Conservation (phyloP, 305 asterid species). For the Ruellia speciosa region DNA sequence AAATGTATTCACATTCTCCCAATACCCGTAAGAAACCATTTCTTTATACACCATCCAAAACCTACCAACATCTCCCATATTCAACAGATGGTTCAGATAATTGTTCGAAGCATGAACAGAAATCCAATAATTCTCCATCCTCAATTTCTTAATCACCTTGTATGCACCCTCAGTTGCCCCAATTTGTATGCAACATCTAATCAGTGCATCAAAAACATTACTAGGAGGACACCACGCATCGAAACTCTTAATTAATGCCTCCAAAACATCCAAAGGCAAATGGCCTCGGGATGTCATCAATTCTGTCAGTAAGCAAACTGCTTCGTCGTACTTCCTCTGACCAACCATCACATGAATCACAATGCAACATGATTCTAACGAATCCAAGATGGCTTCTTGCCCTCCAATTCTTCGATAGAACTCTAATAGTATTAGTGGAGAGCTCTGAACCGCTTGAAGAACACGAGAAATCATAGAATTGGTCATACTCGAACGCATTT, state of each 20-base stretch:
- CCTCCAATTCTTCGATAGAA: conserved; percentile 40
- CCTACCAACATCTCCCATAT: conserved; percentile 35
- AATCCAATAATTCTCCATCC: conserved; percentile 25
- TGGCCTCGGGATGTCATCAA: conserved; percentile 47
- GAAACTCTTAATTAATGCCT: conserved; percentile 33
- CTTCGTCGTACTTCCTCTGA: conserved; percentile 45
- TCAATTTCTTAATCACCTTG: conserved; percentile 45
- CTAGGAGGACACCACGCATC: conserved; percentile 16
- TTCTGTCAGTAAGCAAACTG: conserved; percentile 49
- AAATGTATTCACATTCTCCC: conserved; percentile 50
- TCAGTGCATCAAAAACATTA: conserved; percentile 45
- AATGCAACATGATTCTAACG: conserved; percentile 45
- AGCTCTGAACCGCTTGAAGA: conserved; percentile 42
- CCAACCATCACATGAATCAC: conserved; percentile 50
- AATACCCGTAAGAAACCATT: conserved; percentile 48
- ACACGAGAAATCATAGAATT: conserved; percentile 41
- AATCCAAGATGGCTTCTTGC: conserved; percentile 25
- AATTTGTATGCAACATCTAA: conserved; percentile 59
- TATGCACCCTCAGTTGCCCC: conserved; percentile 52
- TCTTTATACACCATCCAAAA: conserved; percentile 52
- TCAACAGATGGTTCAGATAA: conserved; percentile 56
- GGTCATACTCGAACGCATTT: conserved; percentile 37
- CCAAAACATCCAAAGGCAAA: conserved; percentile 41
- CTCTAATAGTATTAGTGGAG: conserved; percentile 43
- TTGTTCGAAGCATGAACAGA: conserved; percentile 67